These are phyloP conservation scores for Exophiala spinifera DNA, from an alignment of 2,329 filamentous ascomycete genomes.

Conservation along the genomic window DNA sequence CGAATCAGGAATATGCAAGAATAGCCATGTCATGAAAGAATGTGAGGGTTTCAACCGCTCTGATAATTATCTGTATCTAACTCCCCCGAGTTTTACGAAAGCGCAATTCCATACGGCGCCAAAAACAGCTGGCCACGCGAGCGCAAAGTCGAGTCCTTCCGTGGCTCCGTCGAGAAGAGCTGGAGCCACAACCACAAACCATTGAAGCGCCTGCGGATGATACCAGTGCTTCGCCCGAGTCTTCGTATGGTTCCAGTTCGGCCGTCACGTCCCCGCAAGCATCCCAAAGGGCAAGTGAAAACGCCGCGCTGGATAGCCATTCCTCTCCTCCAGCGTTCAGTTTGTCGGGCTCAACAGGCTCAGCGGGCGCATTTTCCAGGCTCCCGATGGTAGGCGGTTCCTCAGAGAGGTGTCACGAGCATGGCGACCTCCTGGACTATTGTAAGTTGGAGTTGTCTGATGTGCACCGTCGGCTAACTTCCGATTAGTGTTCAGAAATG, in stretches of 20 bases:
- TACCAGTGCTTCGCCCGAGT: conserved; percentile 1
- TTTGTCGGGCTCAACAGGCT: neutral
- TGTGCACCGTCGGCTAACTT: neutral
- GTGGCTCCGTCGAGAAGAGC: conserved; percentile 18
- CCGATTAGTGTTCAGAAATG: conserved; percentile 2
- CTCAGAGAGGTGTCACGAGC: neutral
- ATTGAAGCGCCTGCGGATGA: neutral
- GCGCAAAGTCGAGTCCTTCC: conserved; percentile 16
- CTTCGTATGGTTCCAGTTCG: conserved; percentile 6
- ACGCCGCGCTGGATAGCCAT: neutral
- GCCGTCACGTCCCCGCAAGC: conserved; percentile 7
- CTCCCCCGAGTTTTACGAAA: conserved; percentile 8
- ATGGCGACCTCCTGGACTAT: neutral
- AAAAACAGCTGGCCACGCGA: conserved; percentile 13
- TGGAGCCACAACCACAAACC: conserved; percentile 1
- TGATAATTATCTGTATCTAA: neutral
- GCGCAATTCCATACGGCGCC: conserved; percentile 13
- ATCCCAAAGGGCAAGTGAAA: conserved; percentile 5
- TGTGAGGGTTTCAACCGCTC: conserved; percentile 1
- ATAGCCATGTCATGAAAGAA: conserved; percentile 18
- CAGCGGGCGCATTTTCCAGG: neutral
- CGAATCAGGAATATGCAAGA: conserved; percentile 11
- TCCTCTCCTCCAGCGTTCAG: conserved; percentile 1
- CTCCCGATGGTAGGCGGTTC: neutral
- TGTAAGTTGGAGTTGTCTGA: neutral